These are phyloP conservation scores for Nigrospora oryzae DNA, from an alignment of 2,329 filamentous ascomycete genomes.

Conservation along the genomic window DNA sequence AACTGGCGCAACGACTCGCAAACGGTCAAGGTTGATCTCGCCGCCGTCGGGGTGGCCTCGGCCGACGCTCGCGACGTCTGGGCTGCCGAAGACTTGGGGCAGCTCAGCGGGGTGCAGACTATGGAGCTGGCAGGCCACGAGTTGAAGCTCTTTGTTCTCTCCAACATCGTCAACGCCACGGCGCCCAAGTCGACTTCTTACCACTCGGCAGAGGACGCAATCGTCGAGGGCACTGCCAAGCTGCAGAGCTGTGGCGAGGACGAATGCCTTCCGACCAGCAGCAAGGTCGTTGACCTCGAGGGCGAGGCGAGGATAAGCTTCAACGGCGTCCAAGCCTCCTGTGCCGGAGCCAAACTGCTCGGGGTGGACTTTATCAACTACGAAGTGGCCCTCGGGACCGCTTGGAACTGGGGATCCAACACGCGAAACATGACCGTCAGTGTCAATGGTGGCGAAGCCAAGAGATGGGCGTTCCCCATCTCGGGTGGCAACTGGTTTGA, in stretches of 20 bases:
- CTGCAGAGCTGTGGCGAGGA: slow-evolving; percentile 23
- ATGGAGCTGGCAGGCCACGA: slow-evolving; percentile 27
- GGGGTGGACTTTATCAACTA: slow-evolving; percentile 45
- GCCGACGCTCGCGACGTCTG: slow-evolving; percentile 31
- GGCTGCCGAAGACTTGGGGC: slow-evolving; percentile 23
- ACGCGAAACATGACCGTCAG: slow-evolving; percentile 39
- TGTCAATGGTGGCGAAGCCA: slow-evolving; percentile 31
- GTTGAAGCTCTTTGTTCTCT: slow-evolving; percentile 28
- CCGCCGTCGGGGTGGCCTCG: slow-evolving; percentile 27
- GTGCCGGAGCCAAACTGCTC: slow-evolving; percentile 26
- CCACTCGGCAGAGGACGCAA: slow-evolving; percentile 26
- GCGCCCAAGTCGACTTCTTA: slow-evolving; percentile 21
- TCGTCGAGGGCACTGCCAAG: slow-evolving; percentile 22
- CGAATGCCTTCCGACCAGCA: slow-evolving; percentile 32
- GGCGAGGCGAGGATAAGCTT: slow-evolving; percentile 26
- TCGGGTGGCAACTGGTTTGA: slow-evolving; percentile 43
- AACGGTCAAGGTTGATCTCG: slow-evolving; percentile 30
- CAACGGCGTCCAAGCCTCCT: slow-evolving; percentile 17
- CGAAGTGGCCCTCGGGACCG: slow-evolving; percentile 31
- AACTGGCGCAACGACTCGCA: slow-evolving; percentile 40
- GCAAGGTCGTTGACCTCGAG: slow-evolving; percentile 31
- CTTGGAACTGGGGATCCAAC: slow-evolving; percentile 36
- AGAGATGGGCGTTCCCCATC: slow-evolving; percentile 40
- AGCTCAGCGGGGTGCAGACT: slow-evolving; percentile 19
- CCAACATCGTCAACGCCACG: slow-evolving; percentile 17